These are phyloP conservation scores for Ceratocystis variospora DNA, from an alignment of 2,329 filamentous ascomycete species.

Conservation along the genomic window DNA sequence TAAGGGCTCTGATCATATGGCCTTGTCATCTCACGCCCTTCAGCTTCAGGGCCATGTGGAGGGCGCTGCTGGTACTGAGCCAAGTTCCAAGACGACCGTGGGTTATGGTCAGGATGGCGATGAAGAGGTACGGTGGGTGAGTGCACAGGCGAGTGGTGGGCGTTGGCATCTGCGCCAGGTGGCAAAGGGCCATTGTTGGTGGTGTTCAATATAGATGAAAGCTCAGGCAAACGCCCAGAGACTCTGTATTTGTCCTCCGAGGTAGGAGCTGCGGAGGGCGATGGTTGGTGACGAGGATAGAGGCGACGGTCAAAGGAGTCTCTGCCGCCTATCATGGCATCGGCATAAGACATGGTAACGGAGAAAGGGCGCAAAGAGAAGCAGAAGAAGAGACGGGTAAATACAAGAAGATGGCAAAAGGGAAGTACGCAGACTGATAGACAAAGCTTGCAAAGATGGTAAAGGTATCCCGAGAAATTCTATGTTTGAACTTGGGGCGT, in stretches of 20 bases:
- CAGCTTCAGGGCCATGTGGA: not conserved
- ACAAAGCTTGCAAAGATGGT: too few relatives aligned
- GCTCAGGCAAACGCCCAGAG: not conserved
- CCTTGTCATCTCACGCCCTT: not conserved
- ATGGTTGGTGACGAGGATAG: not conserved
- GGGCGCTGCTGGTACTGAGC: not conserved
- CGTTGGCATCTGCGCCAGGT: not conserved
- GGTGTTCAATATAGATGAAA: conserved; percentile 2
- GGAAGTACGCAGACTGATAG: too few relatives aligned
- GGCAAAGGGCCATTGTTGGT: not conserved
- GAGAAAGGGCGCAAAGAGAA: not conserved
- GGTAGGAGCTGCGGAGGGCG: not conserved
- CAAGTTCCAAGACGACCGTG: not conserved
- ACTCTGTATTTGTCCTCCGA: not conserved
- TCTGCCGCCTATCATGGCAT: not conserved
- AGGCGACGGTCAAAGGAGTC: not conserved
- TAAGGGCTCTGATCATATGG: not conserved
- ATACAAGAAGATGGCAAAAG: not conserved
- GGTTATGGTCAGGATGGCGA: not conserved
- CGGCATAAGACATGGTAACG: not conserved
- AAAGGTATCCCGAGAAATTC: too few relatives aligned
- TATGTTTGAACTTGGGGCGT: not conserved
- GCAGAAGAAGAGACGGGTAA: not conserved
- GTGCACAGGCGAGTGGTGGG: not conserved
- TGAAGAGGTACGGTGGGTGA: not conserved